Percentiles rank a stretch among this genome's conserved stretches.
phyloP scores from a whole-genome alignment of 2,329 filamentous ascomycete species.

The Colletotrichum orbiculare region DNA sequence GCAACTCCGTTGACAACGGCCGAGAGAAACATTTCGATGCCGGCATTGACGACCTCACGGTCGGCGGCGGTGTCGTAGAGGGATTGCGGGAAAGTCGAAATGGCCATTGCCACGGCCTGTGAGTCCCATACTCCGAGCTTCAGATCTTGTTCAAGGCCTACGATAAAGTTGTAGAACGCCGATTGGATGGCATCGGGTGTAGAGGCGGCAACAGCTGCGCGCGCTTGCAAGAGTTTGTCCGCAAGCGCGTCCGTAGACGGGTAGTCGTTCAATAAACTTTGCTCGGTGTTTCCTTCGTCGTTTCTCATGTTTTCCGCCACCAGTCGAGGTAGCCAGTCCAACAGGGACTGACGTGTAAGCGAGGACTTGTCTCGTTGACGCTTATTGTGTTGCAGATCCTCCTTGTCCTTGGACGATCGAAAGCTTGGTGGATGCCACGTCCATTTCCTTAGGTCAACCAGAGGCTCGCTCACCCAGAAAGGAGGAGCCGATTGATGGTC shows the following conservation, averaged over 20 bases:
- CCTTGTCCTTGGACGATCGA: constrained; percentile 42
- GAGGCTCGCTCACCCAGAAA: constrained; percentile 59
- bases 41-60: constrained; percentile 1
- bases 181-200: constrained; percentile 10
- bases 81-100: constrained; percentile 28
- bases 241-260: neutral
- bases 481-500: constrained; percentile 51
- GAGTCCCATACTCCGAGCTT: constrained; percentile 23
- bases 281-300: neutral
- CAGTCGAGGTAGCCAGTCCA: too few species aligned
- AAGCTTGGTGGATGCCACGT: constrained; percentile 62
- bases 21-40: constrained; percentile 29
- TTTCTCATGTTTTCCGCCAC: neutral
- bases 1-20: constrained; percentile 34
- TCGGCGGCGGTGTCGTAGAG: constrained; percentile 12
- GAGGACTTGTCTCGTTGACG: neutral
- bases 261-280: too few species aligned
- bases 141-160: constrained; percentile 22
- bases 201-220: constrained; percentile 22
- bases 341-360: neutral
- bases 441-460: constrained; percentile 59
- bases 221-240: constrained; percentile 26
- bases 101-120: constrained; percentile 8
- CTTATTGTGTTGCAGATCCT: constrained; percentile 27
- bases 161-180: constrained; percentile 21